phyloP scores from a whole-genome alignment of 257 asterid genomes.

The Ocimum tenuiflorum region DNA sequence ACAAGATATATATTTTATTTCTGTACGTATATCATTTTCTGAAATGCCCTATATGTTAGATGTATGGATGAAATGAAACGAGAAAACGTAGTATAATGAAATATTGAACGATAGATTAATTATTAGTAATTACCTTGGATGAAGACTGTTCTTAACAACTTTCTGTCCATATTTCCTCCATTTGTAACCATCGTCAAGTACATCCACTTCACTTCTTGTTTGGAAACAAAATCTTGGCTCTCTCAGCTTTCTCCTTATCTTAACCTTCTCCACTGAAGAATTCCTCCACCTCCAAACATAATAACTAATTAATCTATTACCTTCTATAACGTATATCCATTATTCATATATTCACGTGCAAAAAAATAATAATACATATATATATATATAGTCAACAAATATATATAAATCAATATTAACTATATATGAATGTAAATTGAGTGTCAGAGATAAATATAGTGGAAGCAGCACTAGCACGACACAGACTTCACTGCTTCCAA shows the following conservation, averaged over 20 bases:
- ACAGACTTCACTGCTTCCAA: no score
- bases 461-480: background rate
- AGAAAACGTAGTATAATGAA: no score
- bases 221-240: constrained; percentile 97
- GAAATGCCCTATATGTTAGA: no score
- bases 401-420: no score
- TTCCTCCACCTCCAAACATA: constrained; percentile 57
- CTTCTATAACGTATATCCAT: no score
- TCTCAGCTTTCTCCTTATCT: constrained; percentile 73
- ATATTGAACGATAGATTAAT: no score
- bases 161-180: constrained; percentile 98
- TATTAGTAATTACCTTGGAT: constrained; percentile 57
- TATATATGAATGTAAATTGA: background rate
- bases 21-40: no score
- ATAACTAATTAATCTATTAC: background rate
- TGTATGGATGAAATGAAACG: no score
- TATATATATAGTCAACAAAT: no score
- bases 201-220: constrained; percentile 93
- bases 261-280: constrained; percentile 45
- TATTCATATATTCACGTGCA: no score
- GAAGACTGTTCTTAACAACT: constrained; percentile 92
- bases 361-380: no score
- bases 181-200: constrained; percentile 96
- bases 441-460: background rate
- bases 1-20: no score